Percentiles rank a stretch among this genome's conserved stretches.
These are phyloP conservation scores for Coprinopsis marcescibilis DNA, from an alignment of 768 basidiomycete genomes.

Conservation along the genomic window DNA sequence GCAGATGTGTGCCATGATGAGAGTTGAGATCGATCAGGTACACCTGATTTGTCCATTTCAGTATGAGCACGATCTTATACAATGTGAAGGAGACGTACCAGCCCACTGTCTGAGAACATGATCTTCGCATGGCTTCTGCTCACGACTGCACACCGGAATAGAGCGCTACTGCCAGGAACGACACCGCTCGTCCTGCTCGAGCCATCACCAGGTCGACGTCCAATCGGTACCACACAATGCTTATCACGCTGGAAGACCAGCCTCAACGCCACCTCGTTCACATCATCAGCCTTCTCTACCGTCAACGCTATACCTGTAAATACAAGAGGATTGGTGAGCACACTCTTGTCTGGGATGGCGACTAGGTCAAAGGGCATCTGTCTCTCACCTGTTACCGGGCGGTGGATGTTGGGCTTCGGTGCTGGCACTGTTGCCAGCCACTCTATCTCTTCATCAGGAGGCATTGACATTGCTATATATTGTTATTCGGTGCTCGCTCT, in stretches of 20 bases:
- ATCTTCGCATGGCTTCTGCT: slow-evolving; percentile 78
- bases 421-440: slow-evolving; percentile 42
- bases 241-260: slow-evolving; percentile 49
- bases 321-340: slow-evolving; percentile 14
- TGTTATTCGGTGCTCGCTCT: background rate
- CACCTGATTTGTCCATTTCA: slow-evolving; percentile 37
- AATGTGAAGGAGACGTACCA: slow-evolving; percentile 37
- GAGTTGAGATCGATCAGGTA: slow-evolving; percentile 67
- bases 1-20: slow-evolving; percentile 72
- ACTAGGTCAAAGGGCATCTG: slow-evolving; percentile 13
- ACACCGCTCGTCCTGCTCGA: slow-evolving; percentile 30
- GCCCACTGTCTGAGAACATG: slow-evolving; percentile 61
- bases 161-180: slow-evolving; percentile 44
- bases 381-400: slow-evolving; percentile 39
- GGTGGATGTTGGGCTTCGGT: slow-evolving; percentile 15
- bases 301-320: slow-evolving; percentile 52
- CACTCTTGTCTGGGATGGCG: slow-evolving; percentile 12
- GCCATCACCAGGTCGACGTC: slow-evolving; percentile 56
- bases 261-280: slow-evolving; percentile 36
- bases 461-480: slow-evolving; percentile 5
- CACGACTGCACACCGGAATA: slow-evolving; percentile 74
- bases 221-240: slow-evolving; percentile 54
- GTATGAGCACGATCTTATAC: slow-evolving; percentile 13
- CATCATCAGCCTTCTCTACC: slow-evolving; percentile 48
- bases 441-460: slow-evolving; percentile 57